These are phyloP conservation scores for Clavulina sp. DNA, from an alignment of 768 basidiomycete species.

Conservation along the genomic window DNA sequence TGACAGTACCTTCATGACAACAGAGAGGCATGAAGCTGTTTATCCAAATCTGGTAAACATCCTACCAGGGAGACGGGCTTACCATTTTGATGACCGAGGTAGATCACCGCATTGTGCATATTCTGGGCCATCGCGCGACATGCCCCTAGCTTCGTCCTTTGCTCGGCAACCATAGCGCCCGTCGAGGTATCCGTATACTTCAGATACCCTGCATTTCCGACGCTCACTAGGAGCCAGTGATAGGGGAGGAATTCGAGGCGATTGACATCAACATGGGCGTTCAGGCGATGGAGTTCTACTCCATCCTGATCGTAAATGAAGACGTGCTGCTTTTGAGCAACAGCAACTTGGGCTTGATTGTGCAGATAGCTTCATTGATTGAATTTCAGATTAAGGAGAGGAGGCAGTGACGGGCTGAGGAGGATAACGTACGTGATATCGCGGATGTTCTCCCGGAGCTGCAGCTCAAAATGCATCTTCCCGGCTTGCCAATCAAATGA, in stretches of 20 bases:
- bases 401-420: not conserved
- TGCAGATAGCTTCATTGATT: conserved; percentile 56
- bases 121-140: conserved; percentile 82
- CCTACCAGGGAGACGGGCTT: not conserved
- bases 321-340: conserved; percentile 89
- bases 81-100: conserved; percentile 90
- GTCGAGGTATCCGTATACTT: conserved; percentile 98
- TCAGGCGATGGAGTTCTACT: conserved; percentile 75
- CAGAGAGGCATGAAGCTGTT: not conserved
- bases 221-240: conserved; percentile 79
- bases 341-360: conserved; percentile 83
- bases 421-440: conserved; percentile 61
- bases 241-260: conserved; percentile 85
- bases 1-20: conserved; percentile 36
- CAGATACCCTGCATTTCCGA: conserved; percentile 77
- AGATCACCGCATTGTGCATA: conserved; percentile 79
- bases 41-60: not conserved
- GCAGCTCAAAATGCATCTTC: conserved; percentile 68
- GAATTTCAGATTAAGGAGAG: not conserved
- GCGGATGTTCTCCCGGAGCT: conserved; percentile 75
- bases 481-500: conserved; percentile 91
- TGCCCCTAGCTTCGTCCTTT: conserved; percentile 78
- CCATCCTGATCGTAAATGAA: conserved; percentile 93
- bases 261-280: conserved; percentile 75
- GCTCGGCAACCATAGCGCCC: conserved; percentile 67